Evolutionary conservation across 2,329 filamentous ascomycete genomes (phyloP), one percentile per base, ranked within the genome.

Genomic region (Ophiocordyceps australis): DNA sequence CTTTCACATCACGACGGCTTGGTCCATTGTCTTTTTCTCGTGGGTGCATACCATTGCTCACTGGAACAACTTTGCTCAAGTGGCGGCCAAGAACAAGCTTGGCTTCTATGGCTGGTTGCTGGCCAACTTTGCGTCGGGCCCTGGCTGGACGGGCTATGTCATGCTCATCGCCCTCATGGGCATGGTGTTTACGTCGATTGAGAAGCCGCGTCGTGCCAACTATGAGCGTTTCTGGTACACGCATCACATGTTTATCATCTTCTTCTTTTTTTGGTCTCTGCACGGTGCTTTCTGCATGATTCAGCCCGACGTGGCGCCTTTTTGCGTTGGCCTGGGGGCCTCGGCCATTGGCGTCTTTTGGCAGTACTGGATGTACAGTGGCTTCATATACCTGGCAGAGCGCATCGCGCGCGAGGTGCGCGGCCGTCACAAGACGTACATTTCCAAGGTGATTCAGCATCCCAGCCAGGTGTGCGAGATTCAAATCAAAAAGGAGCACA

Each of bases 281-380:
- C 81, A 91, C 50, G 81, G 80, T 30, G 76, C 77, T 15, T 89
- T 83, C 56, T 86, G 81, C 52, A 86, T 89, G 80, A 86, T 86
- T 42, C 79, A 81, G 50, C 73, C 79, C 27, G 80, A 89, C 45
- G 68, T 77, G 34, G 74, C 75, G 5, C 79, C 80, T 2, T 85
- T 78, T 47, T 85, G 80, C 52, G 61, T 67, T 29, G 72, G 74
- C 30, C 58, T 80, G 32, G 70, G 70, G 33, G 57, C 65, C 8
- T 59, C 64, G 15, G 68, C 70, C 17, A 60, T 74, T 32, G 80
- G 79, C 40, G 77, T 85, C 28, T 89, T 91, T 48, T 89, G 78
- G 76, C 74, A 85, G 54, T 89, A 79, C 56, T 89, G 79, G 79
- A 74, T 81, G 65, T 81, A 80, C 43, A 76, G 79, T 26, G 81